Evolutionary conservation across 2,329 filamentous ascomycete genomes (phyloP), one percentile per base, ranked within the genome.

Genomic region (Neopestalotiopsis clavispora): DNA sequence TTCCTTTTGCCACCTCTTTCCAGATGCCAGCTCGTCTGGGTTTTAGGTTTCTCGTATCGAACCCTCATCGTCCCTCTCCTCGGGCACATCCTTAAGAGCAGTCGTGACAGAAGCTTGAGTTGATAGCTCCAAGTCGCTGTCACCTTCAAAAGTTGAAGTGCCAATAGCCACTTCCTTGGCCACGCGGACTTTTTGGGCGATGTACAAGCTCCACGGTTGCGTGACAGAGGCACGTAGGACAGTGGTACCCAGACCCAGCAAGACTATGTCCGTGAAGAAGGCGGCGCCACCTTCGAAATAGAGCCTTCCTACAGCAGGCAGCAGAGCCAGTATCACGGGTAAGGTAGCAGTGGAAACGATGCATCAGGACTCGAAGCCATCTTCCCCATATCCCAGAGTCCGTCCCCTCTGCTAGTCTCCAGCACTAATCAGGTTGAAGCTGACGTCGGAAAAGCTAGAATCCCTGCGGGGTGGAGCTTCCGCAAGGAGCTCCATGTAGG

Each of bases 211-310:
- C 95, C 95, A 98, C 74, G 95, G 95, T 72, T 96, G 85, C 68
- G 94, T 91, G 58, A 98, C 92, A 63, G 93, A 95, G 94, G 94
- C 98, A 78, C 97, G 95, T 71, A 98, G 84, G 75, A 98, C 97
- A 59, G 98, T 87, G 4, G 92, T 93, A 2, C 93, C 93, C 70
- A 98, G 80, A 2, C 88, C 90, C 40, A 98, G 82, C 42, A 98
- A 84, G 74, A 96, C 91, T 34, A 97, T 81, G 79, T 98, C 95
- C 0, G 94, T 97, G 67, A 95, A 89, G 70, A 98, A 86, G 0
- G 91, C 89, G 74, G 91, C 92, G 13, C 95, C 95, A 81, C 97
- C 93, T 70, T 92, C 88, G 78, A 97, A 97, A 68, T 98, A 84
- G 63, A 97, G 81, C 0, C 95, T 95, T 1, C 90, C 94, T n/a